Conservation (phyloP, 148 eudicot species). For the Camellia granthamiana region DNA sequence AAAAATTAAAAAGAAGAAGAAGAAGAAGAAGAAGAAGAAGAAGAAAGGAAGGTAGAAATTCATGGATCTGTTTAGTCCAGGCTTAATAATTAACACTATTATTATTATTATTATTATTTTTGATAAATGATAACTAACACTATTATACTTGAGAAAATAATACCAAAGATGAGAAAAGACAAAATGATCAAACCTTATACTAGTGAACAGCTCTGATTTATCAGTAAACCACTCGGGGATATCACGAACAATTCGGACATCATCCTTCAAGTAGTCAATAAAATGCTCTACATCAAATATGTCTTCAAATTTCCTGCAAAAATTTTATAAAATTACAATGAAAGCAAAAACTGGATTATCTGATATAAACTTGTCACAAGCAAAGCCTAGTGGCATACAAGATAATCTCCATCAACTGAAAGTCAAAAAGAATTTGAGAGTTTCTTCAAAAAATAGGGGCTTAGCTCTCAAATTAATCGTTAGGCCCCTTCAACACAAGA, state of each 20-base stretch:
- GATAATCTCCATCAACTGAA: neutral
- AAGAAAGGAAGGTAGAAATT: neutral
- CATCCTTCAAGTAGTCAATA: slow-evolving; percentile 95
- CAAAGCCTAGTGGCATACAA: neutral
- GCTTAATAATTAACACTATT: too few relatives aligned
- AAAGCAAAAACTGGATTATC: neutral
- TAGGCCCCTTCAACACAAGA: neutral
- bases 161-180: neutral
- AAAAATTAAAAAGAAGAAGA: too few relatives aligned
- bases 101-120: too few relatives aligned
- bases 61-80: neutral
- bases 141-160: neutral
- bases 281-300: slow-evolving; percentile 98
- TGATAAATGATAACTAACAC: too few relatives aligned
- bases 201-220: slow-evolving; percentile 77
- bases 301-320: slow-evolving; percentile 89
- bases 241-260: slow-evolving; percentile 89
- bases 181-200: slow-evolving; percentile 63
- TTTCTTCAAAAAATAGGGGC: slow-evolving; percentile 5
- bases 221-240: slow-evolving; percentile 98
- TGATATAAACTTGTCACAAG: neutral
- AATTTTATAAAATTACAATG: neutral
- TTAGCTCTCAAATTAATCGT: neutral
- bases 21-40: too few relatives aligned
- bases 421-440: too few relatives aligned